A percentile compares a stretch with the other conserved stretches of the same genome.
phyloP scores from a whole-genome alignment of 2,329 filamentous ascomycete species.

The Cladosporium colombiae region DNA sequence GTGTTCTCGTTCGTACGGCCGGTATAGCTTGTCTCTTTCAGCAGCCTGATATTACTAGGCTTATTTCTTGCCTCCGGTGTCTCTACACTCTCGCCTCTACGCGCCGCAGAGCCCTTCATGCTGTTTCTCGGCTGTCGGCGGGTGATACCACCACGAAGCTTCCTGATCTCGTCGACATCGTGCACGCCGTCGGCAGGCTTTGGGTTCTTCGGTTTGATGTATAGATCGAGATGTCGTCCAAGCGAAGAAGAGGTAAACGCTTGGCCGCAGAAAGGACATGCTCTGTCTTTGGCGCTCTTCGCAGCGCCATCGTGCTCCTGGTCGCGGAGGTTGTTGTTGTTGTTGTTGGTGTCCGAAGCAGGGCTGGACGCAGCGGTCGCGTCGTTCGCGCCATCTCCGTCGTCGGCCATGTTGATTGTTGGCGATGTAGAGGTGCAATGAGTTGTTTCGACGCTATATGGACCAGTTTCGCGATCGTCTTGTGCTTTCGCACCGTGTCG shows the following conservation, averaged over 20 bases:
- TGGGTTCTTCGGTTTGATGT: slow-evolving; percentile 91
- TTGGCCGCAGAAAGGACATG: slow-evolving; percentile 84
- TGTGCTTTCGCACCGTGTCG: not conserved
- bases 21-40: slow-evolving; percentile 18
- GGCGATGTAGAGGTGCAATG: not conserved
- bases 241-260: slow-evolving; percentile 91
- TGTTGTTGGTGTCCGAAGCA: slow-evolving; percentile 12
- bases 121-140: slow-evolving; percentile 71
- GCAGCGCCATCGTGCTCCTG: not conserved
- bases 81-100: slow-evolving; percentile 17
- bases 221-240: slow-evolving; percentile 89
- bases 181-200: slow-evolving; percentile 84
- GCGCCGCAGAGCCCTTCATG: slow-evolving; percentile 25
- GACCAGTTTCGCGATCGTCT: not conserved
- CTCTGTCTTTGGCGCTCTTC: slow-evolving; percentile 69
- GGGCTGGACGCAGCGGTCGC: slow-evolving; percentile 14
- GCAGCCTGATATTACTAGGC: slow-evolving; percentile 3
- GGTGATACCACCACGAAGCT: slow-evolving; percentile 81
- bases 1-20: slow-evolving; percentile 27
- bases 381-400: not conserved
- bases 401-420: slow-evolving; percentile 1
- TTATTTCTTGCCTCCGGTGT: not conserved
- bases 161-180: slow-evolving; percentile 84
- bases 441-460: not conserved
- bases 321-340: slow-evolving; percentile 11